Conservation (phyloP, 106 monocot genomes). For the Vanilla planifolia region DNA sequence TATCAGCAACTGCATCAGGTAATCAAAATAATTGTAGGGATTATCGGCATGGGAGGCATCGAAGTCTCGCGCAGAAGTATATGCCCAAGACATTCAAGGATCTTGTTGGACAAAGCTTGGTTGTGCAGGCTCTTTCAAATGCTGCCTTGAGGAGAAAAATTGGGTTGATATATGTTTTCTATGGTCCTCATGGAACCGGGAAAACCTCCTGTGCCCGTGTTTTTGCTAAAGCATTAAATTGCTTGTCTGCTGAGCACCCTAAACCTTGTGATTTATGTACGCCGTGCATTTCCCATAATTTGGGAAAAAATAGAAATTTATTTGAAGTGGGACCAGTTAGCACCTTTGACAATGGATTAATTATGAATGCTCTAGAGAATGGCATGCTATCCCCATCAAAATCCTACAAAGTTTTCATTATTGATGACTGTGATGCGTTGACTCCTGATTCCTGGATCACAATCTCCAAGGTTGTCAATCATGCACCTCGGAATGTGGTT, state of each 20-base stretch:
- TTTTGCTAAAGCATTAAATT: constrained; percentile 89
- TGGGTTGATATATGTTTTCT: constrained; percentile 79
- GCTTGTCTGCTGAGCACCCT: constrained; percentile 39
- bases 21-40: constrained; percentile 13
- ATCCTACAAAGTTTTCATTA: constrained; percentile 73
- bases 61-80: constrained; percentile 79
- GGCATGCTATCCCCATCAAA: constrained; percentile 24
- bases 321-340: constrained; percentile 55
- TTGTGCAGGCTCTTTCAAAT: constrained; percentile 89
- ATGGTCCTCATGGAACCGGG: constrained; percentile 92
- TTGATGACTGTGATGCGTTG: constrained; percentile 80
- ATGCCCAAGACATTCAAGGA: constrained; percentile 84
- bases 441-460: constrained; percentile 57
- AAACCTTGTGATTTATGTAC: constrained; percentile 79
- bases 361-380: constrained; percentile 47
- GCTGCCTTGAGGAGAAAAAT: constrained; percentile 70
- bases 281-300: constrained; percentile 68
- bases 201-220: constrained; percentile 92
- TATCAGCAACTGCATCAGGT: constrained; percentile 42
- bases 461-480: constrained; percentile 65
- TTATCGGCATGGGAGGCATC: constrained; percentile 30
- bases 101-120: constrained; percentile 88
- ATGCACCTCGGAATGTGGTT: constrained; percentile 57
- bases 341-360: constrained; percentile 42
- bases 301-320: constrained; percentile 58